These are phyloP conservation scores for Sequoia sempervirens DNA, from an alignment of 75 land plant species.

Conservation along the genomic window DNA sequence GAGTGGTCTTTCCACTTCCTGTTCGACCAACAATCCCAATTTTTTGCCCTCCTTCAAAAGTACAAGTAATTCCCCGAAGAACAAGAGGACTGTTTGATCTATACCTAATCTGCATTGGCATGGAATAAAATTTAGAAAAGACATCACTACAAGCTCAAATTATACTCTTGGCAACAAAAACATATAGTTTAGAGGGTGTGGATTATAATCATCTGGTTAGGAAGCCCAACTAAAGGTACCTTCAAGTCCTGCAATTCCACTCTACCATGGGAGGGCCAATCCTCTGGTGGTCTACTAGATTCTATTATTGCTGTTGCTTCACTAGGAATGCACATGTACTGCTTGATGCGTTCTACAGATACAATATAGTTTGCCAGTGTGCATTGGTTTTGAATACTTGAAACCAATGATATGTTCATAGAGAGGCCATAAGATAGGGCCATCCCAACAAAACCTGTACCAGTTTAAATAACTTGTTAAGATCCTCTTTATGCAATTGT, in stretches of 20 bases:
- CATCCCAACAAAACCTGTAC: slow-evolving; percentile 47
- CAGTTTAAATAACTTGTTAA: background rate
- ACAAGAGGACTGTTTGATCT: slow-evolving; percentile 50
- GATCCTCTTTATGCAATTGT: background rate
- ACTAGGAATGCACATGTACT: slow-evolving; percentile 32
- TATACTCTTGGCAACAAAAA: background rate
- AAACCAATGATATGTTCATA: slow-evolving; percentile 33
- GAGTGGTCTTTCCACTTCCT: slow-evolving; percentile 60
- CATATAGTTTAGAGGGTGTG: background rate
- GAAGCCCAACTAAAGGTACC: slow-evolving; percentile 16
- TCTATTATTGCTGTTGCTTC: slow-evolving; percentile 35
- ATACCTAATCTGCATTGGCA: slow-evolving; percentile 52
- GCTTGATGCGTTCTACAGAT: slow-evolving; percentile 50
- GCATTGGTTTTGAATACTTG: slow-evolving; percentile 32
- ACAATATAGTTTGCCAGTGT: slow-evolving; percentile 35
- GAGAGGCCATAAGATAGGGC: slow-evolving; percentile 43
- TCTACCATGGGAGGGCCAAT: slow-evolving; percentile 48
- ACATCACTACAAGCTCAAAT: background rate
- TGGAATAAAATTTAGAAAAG: background rate
- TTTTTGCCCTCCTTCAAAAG: slow-evolving; percentile 54
- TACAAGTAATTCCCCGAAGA: slow-evolving; percentile 65
- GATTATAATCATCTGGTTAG: background rate
- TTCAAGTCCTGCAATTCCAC: slow-evolving; percentile 32
- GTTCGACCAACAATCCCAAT: slow-evolving; percentile 51
- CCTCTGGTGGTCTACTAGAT: slow-evolving; percentile 21